Evolutionary conservation across 202 grass and related monocot genomes (phyloP).

Genomic region (Schoenoplectus tabernaemontani): DNA sequence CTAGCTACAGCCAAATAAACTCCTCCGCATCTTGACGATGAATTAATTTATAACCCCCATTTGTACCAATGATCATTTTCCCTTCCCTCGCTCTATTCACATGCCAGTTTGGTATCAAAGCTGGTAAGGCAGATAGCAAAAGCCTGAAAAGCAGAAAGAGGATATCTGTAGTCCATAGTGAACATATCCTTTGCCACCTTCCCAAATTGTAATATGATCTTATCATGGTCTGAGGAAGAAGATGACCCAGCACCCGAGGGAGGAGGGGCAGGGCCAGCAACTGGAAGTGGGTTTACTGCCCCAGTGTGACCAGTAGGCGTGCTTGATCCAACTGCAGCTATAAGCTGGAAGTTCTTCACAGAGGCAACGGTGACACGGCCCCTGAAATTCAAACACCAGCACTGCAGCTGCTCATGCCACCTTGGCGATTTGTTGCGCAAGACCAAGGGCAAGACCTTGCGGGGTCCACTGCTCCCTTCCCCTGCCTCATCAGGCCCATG

Average conservation of each 20-base stretch:
- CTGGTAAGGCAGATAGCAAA: slow-evolving; percentile 92
- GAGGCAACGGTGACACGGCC: slow-evolving; percentile 79
- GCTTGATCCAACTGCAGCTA: slow-evolving; percentile 29
- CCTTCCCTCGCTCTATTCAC: slow-evolving; percentile 44
- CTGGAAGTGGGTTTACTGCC: slow-evolving; percentile 22
- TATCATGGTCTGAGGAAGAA: slow-evolving; percentile 41
- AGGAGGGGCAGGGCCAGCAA: not conserved
- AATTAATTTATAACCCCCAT: slow-evolving; percentile 7
- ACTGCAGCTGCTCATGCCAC: slow-evolving; percentile 94
- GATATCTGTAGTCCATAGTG: slow-evolving; percentile 95
- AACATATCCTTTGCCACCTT: slow-evolving; percentile 83
- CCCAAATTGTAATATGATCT: slow-evolving; percentile 78
- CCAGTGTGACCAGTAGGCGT: slow-evolving; percentile 10
- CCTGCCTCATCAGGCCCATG: slow-evolving; percentile 1
- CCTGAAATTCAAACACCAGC: slow-evolving; percentile 92
- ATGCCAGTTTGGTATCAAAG: slow-evolving; percentile 94
- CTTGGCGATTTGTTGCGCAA: slow-evolving; percentile 65
- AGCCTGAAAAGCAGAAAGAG: slow-evolving; percentile 90
- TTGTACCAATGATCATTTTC: not conserved
- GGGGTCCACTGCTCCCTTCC: not conserved
- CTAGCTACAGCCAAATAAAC: slow-evolving; percentile 3
- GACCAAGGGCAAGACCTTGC: slow-evolving; percentile 54
- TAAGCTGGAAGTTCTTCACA: slow-evolving; percentile 92
- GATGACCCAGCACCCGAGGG: slow-evolving; percentile 12
- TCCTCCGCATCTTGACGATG: not conserved